Percentiles rank a stretch among this genome's conserved stretches.
Conservation (phyloP, 768 basidiomycete genomes). For the Trametes elegans region DNA sequence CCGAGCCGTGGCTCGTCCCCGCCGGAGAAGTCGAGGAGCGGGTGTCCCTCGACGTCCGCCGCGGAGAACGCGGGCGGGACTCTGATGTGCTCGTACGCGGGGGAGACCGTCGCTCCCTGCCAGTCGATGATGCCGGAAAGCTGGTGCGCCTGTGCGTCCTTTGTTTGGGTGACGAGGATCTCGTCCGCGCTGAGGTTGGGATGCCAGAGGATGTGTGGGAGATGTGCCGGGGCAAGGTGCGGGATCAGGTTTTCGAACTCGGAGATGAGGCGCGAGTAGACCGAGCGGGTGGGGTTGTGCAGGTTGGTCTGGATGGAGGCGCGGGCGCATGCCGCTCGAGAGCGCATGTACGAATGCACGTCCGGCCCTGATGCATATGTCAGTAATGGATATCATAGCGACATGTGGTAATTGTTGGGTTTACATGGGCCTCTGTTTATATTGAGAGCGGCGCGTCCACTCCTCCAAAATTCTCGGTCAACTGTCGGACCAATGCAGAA, state of each 20-base stretch:
- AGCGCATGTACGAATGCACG: conserved; percentile 5
- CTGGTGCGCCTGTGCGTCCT: neutral
- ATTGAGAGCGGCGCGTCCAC: conserved; percentile 3
- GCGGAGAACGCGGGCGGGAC: neutral
- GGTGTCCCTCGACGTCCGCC: neutral
- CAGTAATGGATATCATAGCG: neutral
- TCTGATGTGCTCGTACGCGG: neutral
- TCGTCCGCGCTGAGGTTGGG: conserved; percentile 21
- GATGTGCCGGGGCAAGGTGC: neutral
- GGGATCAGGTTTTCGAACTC: conserved; percentile 7
- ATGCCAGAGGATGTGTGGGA: conserved; percentile 20
- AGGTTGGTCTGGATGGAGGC: neutral
- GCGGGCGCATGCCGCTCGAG: neutral
- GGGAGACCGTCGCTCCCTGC: conserved; percentile 10
- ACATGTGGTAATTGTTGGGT: neutral
- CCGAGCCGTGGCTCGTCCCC: neutral
- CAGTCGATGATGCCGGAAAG: conserved; percentile 22
- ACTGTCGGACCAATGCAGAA: conserved; percentile 19
- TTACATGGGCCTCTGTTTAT: conserved; percentile 19
- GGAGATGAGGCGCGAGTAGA: conserved; percentile 1
- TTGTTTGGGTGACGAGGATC: conserved; percentile 17
- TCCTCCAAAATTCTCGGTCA: conserved; percentile 20
- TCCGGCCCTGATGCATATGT: conserved; percentile 5
- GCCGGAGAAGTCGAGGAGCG: neutral
- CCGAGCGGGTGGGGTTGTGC: neutral